These are phyloP conservation scores for Dictyostelium purpureum DNA, from an alignment of 78 protist species.

Conservation along the genomic window DNA sequence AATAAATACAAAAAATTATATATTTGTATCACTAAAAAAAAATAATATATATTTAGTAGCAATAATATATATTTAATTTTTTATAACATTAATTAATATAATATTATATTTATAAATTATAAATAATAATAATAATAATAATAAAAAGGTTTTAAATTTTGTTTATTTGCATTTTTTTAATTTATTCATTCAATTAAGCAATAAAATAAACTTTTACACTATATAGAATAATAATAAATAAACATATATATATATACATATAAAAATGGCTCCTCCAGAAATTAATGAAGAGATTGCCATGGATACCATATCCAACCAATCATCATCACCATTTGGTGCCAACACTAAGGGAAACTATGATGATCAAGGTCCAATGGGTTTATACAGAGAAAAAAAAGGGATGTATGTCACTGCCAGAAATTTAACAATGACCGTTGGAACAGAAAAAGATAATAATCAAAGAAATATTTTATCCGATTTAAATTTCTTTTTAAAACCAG, in stretches of 20 bases:
- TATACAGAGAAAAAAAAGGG: constrained; percentile 16
- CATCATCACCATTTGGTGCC: background rate
- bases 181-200: too few relatives aligned
- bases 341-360: background rate
- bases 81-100: too few relatives aligned
- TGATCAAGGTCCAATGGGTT: background rate
- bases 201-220: too few relatives aligned
- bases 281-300: background rate
- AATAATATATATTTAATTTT: too few relatives aligned
- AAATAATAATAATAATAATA: too few relatives aligned
- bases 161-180: too few relatives aligned
- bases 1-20: too few relatives aligned
- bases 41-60: too few relatives aligned
- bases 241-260: background rate
- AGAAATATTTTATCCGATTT: constrained; percentile 37
- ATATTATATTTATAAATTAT: too few relatives aligned
- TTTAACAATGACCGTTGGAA: constrained; percentile 19
- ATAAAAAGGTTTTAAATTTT: too few relatives aligned
- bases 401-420: constrained; percentile 54
- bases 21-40: too few relatives aligned
- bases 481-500: constrained; percentile 77
- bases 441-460: constrained; percentile 11
- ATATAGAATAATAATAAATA: background rate
- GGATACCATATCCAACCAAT: background rate
- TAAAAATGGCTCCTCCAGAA: constrained; percentile 16